Evolutionary conservation across 805 yeast species (phyloP).

Genomic region (Dipodascus geniculatus): DNA sequence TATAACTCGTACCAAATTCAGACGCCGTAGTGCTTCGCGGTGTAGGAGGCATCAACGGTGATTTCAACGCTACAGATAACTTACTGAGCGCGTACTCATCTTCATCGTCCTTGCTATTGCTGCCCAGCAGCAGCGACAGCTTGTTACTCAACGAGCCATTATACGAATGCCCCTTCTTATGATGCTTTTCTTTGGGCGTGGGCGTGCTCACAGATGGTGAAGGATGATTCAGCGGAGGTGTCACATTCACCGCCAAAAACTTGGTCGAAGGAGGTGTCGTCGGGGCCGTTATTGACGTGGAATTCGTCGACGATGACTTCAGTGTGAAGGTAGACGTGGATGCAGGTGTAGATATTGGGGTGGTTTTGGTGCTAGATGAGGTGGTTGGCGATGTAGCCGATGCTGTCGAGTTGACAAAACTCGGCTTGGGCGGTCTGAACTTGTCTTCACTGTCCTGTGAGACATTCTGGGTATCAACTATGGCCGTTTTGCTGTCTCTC

Average conservation of each 20-base stretch:
- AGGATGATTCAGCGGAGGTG: background rate
- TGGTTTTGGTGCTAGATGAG: background rate
- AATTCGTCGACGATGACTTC: background rate
- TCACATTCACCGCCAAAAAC: background rate
- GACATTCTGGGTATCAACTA: no score
- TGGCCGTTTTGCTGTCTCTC: no score
- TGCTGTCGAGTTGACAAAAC: no score
- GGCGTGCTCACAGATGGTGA: background rate
- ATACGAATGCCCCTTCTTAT: background rate
- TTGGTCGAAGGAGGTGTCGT: background rate
- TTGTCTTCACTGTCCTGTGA: no score
- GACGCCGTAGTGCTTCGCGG: background rate
- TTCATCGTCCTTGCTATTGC: background rate
- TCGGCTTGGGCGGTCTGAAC: no score
- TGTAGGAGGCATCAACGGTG: background rate
- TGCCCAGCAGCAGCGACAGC: background rate
- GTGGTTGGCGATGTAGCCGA: no score
- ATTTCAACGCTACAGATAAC: background rate
- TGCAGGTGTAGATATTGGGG: background rate
- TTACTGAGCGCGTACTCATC: background rate
- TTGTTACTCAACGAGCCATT: background rate
- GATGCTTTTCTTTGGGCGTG: background rate
- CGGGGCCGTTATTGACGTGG: background rate
- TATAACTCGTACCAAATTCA: background rate
- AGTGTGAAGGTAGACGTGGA: background rate